Conservation (phyloP, 768 basidiomycete species). For the Russula sp. region DNA sequence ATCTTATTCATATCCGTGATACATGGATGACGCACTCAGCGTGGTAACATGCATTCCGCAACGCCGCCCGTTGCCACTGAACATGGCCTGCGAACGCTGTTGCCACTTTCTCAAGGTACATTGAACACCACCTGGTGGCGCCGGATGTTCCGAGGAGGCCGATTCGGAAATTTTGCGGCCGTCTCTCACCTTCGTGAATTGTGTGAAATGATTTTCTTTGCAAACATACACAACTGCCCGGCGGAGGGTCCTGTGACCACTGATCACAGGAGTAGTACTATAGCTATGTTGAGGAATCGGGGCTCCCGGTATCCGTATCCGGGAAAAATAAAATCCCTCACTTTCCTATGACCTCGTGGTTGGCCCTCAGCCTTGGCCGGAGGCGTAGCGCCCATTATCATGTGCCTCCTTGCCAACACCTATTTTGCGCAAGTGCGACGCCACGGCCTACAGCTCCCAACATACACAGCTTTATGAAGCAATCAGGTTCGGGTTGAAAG, state of each 20-base stretch:
- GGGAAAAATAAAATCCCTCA: conserved; percentile 1
- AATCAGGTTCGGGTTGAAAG: background rate
- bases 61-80: conserved; percentile 13
- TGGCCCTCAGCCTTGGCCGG: background rate
- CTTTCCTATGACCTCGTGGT: background rate
- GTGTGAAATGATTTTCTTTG: background rate
- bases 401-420: conserved; percentile 3
- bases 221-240: background rate
- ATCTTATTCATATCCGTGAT: conserved; percentile 15
- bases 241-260: conserved; percentile 11
- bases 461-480: background rate
- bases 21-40: background rate
- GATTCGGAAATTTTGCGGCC: background rate
- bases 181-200: conserved; percentile 4
- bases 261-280: conserved; percentile 9
- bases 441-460: conserved; percentile 3
- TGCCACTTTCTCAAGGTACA: conserved; percentile 4
- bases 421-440: conserved; percentile 2
- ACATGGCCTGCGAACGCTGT: conserved; percentile 3
- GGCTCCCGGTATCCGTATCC: background rate
- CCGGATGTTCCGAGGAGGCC: background rate
- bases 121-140: background rate
- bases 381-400: conserved; percentile 15
- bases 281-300: conserved; percentile 7
- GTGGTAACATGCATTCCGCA: conserved; percentile 3